A percentile compares a stretch with the other conserved stretches of the same genome.
phyloP scores from a whole-genome alignment of 768 basidiomycete species.

The Boletales sp. region DNA sequence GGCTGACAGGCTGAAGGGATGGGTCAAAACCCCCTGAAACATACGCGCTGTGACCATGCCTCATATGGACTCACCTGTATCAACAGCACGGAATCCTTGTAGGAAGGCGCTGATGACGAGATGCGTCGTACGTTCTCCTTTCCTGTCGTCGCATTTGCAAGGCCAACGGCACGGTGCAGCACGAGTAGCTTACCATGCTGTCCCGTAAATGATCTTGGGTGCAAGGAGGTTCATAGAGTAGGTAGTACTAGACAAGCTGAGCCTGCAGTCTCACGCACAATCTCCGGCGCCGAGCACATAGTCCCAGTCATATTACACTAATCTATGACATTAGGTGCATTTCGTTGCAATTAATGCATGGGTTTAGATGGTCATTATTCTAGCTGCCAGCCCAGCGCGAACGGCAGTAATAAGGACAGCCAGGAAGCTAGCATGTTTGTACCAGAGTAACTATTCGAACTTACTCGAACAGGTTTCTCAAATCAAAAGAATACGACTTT shows the following conservation, averaged over 20 bases:
- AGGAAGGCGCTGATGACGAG: constrained; percentile 71
- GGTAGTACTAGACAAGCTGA: constrained; percentile 4
- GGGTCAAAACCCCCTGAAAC: constrained; percentile 14
- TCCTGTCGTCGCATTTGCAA: constrained; percentile 44
- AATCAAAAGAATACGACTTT: constrained; percentile 49
- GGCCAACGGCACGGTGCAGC: neutral
- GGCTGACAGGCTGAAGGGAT: constrained; percentile 54
- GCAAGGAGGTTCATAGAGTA: constrained; percentile 30
- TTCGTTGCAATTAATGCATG: too few relatives aligned
- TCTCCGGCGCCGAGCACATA: too few relatives aligned
- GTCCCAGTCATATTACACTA: too few relatives aligned
- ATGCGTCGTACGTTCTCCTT: constrained; percentile 64
- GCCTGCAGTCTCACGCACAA: constrained; percentile 16
- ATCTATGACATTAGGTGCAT: too few relatives aligned
- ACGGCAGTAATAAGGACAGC: too few relatives aligned
- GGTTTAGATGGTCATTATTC: too few relatives aligned
- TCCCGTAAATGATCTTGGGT: constrained; percentile 55
- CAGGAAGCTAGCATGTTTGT: too few relatives aligned
- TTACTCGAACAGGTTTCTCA: too few relatives aligned
- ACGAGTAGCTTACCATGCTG: constrained; percentile 47
- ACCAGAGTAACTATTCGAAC: too few relatives aligned
- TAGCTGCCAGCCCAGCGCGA: too few relatives aligned
- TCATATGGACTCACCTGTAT: constrained; percentile 58
- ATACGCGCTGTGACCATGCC: neutral
- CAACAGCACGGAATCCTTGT: constrained; percentile 76